Base-by-base conservation (phyloP, 306 rosid species). In the Carpinus viminea region DNA sequence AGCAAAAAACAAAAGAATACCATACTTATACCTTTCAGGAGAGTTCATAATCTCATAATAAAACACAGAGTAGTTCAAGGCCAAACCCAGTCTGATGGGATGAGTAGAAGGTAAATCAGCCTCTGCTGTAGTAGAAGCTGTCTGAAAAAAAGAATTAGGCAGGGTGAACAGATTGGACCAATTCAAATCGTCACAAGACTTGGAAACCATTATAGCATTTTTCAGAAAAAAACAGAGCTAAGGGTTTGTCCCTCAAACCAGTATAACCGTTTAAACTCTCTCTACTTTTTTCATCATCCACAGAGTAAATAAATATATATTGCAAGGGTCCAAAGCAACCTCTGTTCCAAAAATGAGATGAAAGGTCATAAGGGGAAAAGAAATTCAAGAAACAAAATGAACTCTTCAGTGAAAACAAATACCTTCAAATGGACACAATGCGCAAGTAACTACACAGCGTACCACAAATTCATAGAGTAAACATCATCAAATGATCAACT, bases 81-180 rank as follows among this genome's bases (percentile, higher is more conserved):
- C 84, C 84, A 81, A 76, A 47, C 84, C 80, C 55, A 81, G 26
- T 66, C 72, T 66, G 28, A 66, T 66, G 28, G 71, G 71, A 66
- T 66, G 72, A 0, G 51, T 66, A 15, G 80, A 73, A 61, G 84
- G 68, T 57, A 77, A 78, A 4, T 82, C 84, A n/a, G 89, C 65
- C 75, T 84, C 87, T 45, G 91, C 90, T 50, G 81, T 59, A 36
- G 83, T 57, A 57, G 88, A 85, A 85, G 91, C 93, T 16, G 50
- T 21, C 91, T 85, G 89, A 51, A 81, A 50, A 73, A 59, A 31
- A 31, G 24, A 66, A 66, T 38, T 20, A 38, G 3, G 20, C 65
- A 55, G 20, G 36, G 64, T n/a, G 17, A 43, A 51, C 38, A 70
- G 5, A 56, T 60, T 20, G 47, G n/a, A 74, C 51, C 24, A 31